Percentiles rank a stretch among this genome's conserved stretches.
phyloP scores from a whole-genome alignment of 108 stramenopile species.

The Seminavis robusta region DNA sequence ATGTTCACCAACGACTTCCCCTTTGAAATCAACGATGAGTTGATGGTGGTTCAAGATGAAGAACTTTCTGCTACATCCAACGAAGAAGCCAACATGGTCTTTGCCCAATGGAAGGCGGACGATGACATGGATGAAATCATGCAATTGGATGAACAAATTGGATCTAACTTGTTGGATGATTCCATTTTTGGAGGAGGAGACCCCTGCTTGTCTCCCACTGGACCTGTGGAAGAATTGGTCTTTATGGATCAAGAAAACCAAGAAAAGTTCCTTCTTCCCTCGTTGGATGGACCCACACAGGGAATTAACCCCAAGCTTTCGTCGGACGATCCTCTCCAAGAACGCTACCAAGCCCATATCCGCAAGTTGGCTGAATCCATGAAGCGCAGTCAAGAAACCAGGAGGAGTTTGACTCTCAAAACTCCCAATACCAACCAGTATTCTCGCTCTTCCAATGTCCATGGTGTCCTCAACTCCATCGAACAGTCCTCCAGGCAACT shows the following conservation, averaged over 20 bases:
- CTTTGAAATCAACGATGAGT: neutral
- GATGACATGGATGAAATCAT: slow-evolving; percentile 29
- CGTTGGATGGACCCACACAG: slow-evolving; percentile 3
- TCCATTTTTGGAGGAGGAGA: slow-evolving; percentile 32
- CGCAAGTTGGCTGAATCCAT: slow-evolving; percentile 40
- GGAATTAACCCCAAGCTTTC: slow-evolving; percentile 1
- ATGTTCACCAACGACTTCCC: too few species aligned
- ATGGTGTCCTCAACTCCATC: slow-evolving; percentile 41
- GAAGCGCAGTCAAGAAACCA: slow-evolving; percentile 41
- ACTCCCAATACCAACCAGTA: slow-evolving; percentile 39
- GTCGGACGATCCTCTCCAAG: slow-evolving; percentile 30
- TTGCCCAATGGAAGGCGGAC: slow-evolving; percentile 47
- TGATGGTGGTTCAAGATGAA: slow-evolving; percentile 10
- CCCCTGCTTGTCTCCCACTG: slow-evolving; percentile 29
- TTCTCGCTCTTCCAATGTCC: slow-evolving; percentile 19
- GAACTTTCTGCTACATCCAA: slow-evolving; percentile 36
- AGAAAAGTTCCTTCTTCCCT: slow-evolving; percentile 26
- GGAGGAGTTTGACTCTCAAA: slow-evolving; percentile 40
- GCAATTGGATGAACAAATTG: slow-evolving; percentile 57
- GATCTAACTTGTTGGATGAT: slow-evolving; percentile 46
- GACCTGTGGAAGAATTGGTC: slow-evolving; percentile 30
- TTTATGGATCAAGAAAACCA: slow-evolving; percentile 19
- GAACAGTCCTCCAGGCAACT: slow-evolving; percentile 42
- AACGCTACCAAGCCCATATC: slow-evolving; percentile 36
- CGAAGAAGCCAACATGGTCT: slow-evolving; percentile 45